Base-by-base conservation (phyloP, 2,329 filamentous ascomycete genomes). In the Botrytis paeoniae region DNA sequence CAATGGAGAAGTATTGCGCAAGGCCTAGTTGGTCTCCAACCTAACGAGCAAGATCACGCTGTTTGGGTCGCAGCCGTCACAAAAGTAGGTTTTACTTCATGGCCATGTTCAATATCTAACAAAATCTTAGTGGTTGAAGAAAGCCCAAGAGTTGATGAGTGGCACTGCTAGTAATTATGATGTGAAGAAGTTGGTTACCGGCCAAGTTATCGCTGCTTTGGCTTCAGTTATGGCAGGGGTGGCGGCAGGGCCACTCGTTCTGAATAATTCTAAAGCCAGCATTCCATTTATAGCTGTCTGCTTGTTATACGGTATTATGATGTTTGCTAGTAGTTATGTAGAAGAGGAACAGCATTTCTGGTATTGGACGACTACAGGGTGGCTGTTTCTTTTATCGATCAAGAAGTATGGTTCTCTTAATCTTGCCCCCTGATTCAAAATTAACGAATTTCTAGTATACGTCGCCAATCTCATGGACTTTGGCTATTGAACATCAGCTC, bases 301-400 rank as follows among this genome's bases (percentile, higher is more conserved):
- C 0, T 65, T 90, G 0, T 82, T 87, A 0, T 97, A 98, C 80
- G 90, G 91, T 1, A 81, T 89, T 54, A 97, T 98, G 89, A 98
- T 98, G 95, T 98, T 98, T 83, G 95, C 95, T 16, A 97, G 93
- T 81, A 98, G 95, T 80, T 99, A 96, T 81, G 94, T 99, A 3
- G 96, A 99, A 82, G 96, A 99, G 83, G 96, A 99, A 81, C 96
- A 99, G 68, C 94, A 98, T 77, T 98, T 97, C 81, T 99, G 96
- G 96, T 98, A 99, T 83, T 98, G 95, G 94, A 83, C 89, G 1
- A 88, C 91, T 0, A 90, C 92, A 0, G 87, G 89, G 10, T 97
- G 93, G 93, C 80, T 92, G 45, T 82, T 85, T 1, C 84, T 86
- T 43, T 82, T 91, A 20, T 85, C 84, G 45, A 76, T 87, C 60